These are phyloP conservation scores for Eruca vesicaria DNA, from an alignment of 441 rosid species.

Conservation along the genomic window DNA sequence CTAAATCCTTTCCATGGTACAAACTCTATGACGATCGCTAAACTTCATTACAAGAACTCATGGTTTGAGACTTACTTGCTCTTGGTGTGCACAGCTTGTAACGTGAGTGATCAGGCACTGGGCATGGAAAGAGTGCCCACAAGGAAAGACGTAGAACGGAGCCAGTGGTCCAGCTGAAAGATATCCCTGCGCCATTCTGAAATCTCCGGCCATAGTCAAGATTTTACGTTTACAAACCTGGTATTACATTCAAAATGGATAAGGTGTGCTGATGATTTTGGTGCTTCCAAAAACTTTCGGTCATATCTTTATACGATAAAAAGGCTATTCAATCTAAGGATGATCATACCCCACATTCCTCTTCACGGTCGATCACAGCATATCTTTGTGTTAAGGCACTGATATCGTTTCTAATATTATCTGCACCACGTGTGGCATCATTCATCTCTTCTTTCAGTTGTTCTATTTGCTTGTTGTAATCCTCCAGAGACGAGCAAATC, in stretches of 20 bases:
- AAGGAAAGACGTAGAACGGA: constrained; percentile 95
- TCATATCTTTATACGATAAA: background rate
- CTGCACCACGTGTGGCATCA: constrained; percentile 99
- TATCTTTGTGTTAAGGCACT: constrained; percentile 98
- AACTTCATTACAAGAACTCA: too few relatives aligned
- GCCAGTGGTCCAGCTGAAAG: constrained; percentile 84
- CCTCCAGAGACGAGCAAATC: constrained; percentile 96
- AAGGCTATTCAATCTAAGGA: constrained; percentile 17
- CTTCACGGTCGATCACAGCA: constrained; percentile 85
- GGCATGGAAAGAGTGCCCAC: constrained; percentile 92
- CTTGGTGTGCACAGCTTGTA: constrained; percentile 74
- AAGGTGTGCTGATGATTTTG: constrained; percentile 3
- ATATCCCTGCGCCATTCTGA: constrained; percentile 69
- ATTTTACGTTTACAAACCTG: constrained; percentile 89
- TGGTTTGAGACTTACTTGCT: constrained; percentile 54
- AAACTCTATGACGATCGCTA: too few relatives aligned
- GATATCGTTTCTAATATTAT: constrained; percentile 96
- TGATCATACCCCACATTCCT: constrained; percentile 93
- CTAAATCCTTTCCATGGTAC: background rate
- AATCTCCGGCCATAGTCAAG: constrained; percentile 63
- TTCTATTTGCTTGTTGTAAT: constrained; percentile 97
- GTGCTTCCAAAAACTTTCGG: background rate
- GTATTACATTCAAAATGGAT: constrained; percentile 26
- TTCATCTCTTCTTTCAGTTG: constrained; percentile 93
- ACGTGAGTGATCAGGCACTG: constrained; percentile 91